These are phyloP conservation scores for Dactylorhiza incarnata DNA, from an alignment of 106 monocot genomes.

Conservation along the genomic window DNA sequence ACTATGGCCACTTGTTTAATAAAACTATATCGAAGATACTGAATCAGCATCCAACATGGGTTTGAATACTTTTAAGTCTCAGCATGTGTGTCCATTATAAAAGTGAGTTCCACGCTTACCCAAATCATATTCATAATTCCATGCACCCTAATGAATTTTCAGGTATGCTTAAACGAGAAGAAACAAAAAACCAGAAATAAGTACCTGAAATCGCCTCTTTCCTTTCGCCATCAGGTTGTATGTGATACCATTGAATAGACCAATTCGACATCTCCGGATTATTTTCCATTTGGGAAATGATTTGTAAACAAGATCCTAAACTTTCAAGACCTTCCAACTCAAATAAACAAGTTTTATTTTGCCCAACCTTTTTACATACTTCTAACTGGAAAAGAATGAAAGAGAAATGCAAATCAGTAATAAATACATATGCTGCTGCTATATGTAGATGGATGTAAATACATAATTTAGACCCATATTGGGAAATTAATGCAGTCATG, in stretches of 20 bases:
- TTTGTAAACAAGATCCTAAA: conserved; percentile 63
- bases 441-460: neutral
- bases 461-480: neutral
- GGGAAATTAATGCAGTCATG: too few species aligned
- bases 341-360: conserved; percentile 25
- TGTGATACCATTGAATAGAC: conserved; percentile 71
- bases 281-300: conserved; percentile 26
- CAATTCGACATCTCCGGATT: conserved; percentile 37
- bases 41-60: neutral
- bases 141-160: neutral
- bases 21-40: neutral
- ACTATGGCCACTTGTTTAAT: neutral
- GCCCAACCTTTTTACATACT: conserved; percentile 42
- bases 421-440: neutral
- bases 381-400: conserved; percentile 38
- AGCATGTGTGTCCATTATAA: neutral
- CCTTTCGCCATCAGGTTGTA: conserved; percentile 43
- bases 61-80: neutral
- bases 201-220: conserved; percentile 77
- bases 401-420: neutral
- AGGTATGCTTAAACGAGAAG: neutral
- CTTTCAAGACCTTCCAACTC: conserved; percentile 64
- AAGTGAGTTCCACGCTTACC: neutral
- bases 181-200: neutral
- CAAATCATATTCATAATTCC: neutral